These are phyloP conservation scores for Myriangium duriaei DNA, from an alignment of 2,329 filamentous ascomycete species.

Conservation along the genomic window DNA sequence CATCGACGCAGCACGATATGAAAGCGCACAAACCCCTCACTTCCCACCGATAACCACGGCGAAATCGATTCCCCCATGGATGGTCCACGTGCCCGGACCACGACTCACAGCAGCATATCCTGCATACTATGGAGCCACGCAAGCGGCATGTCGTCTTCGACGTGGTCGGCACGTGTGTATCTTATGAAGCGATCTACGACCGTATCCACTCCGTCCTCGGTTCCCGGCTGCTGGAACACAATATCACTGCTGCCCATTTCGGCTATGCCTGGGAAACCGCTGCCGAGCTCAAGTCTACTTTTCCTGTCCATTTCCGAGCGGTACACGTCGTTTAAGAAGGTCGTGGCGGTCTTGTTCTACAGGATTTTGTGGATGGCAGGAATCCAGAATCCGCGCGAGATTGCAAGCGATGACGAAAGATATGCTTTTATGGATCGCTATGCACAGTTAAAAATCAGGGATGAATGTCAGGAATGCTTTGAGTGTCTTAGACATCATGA, in stretches of 20 bases:
- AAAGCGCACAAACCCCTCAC: too few relatives aligned
- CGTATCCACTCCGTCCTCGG: slow-evolving; percentile 32
- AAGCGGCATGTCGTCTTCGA: slow-evolving; percentile 23
- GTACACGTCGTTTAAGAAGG: slow-evolving; percentile 31
- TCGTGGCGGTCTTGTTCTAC: slow-evolving; percentile 37
- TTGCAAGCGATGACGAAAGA: slow-evolving; percentile 33
- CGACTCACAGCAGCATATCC: too few relatives aligned
- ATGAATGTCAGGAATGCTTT: slow-evolving; percentile 32
- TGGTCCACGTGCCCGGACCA: too few relatives aligned
- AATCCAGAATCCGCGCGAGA: slow-evolving; percentile 28
- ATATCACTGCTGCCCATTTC: slow-evolving; percentile 32
- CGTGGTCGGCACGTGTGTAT: slow-evolving; percentile 41
- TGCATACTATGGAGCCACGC: too few relatives aligned
- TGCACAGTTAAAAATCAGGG: slow-evolving; percentile 21
- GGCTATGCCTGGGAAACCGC: slow-evolving; percentile 37
- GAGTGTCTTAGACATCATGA: slow-evolving; percentile 31
- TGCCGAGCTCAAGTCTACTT: slow-evolving; percentile 38
- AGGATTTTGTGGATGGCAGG: slow-evolving; percentile 35
- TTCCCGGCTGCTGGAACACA: slow-evolving; percentile 25
- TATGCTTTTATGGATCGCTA: slow-evolving; percentile 30
- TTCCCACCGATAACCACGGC: too few relatives aligned
- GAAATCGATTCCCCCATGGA: too few relatives aligned
- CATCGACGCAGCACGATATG: too few relatives aligned
- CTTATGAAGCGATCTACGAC: slow-evolving; percentile 32
- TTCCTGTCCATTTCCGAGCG: slow-evolving; percentile 34